Evolutionary conservation across 306 rosid genomes (phyloP), one percentile per base, ranked within the genome.

Genomic region (Glycine latifolia): DNA sequence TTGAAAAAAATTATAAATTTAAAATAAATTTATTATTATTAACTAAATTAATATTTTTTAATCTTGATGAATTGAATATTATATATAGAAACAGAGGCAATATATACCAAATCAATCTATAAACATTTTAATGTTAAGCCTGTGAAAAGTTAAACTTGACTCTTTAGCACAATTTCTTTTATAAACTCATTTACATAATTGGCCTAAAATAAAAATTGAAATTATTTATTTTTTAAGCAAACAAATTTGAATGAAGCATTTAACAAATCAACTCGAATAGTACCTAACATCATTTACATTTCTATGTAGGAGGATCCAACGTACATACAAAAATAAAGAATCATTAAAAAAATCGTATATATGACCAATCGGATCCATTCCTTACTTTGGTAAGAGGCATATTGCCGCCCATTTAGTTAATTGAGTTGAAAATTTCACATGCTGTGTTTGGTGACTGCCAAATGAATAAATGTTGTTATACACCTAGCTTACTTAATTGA

Each of bases 381-480:
- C 37, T 8, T 20, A 17, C 13, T 9, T 17, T 5, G 66, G 15
- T 5, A 61, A 61, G 67, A 31, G 67, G 43, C 43, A 61, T 33
- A 61, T 31, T 61, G 67, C 15, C n/a, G 67, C 1, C 67, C 14
- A 61, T 31, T 10, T 10, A 61, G 44, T 56, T 68, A 17, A 47
- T 76, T 80, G 10, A 50, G 63, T 73, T 82, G 61, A 86, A 80
- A 59, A 5, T 54, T 65, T 63, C 76, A 78, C 84, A 68, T 86
- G 86, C 54, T 31, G 13, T 73, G 79, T 73, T 54, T 67, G 80
- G 81, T 59, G 50, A 11, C 35, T 16, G 15, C 44, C 8, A 77
- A 48, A 76, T 54, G 47, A 44, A 85, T 41, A 41, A 69, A 80
- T 43, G 10, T 76, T n/a, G 44, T 4, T 26, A 44, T 31, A 17